A percentile compares a stretch with the other conserved stretches of the same genome.
phyloP scores from a whole-genome alignment of 148 eudicot genomes.

The Fagopyrum homotropicum region DNA sequence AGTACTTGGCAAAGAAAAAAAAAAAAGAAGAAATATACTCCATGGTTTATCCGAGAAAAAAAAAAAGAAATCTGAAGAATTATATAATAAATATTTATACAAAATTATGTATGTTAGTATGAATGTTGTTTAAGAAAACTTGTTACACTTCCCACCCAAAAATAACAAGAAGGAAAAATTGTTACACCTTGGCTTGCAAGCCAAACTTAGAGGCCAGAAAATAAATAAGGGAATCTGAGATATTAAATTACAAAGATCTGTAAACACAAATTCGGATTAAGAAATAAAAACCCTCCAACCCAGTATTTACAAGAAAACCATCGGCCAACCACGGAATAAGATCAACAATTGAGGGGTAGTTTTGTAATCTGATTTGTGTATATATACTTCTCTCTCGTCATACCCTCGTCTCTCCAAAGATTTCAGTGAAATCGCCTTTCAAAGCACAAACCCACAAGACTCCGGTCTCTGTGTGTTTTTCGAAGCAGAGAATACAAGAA shows the following conservation, averaged over 20 bases:
- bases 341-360: background rate
- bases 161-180: background rate
- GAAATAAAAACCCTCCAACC: background rate
- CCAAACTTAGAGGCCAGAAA: background rate
- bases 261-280: background rate
- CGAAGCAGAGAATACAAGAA: background rate
- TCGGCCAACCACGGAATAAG: background rate
- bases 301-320: background rate
- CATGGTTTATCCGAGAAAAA: no score
- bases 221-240: background rate
- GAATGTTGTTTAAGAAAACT: background rate
- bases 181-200: slow-evolving; percentile 2
- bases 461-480: slow-evolving; percentile 5
- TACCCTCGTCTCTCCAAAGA: slow-evolving; percentile 12
- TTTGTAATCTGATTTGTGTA: background rate
- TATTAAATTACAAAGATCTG: background rate
- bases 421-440: slow-evolving; percentile 4
- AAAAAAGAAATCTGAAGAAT: no score
- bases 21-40: no score
- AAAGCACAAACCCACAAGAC: slow-evolving; percentile 1
- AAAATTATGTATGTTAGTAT: no score
- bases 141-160: background rate
- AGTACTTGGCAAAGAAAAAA: no score
- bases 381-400: background rate
- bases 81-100: no score